Evolutionary conservation across 2,329 filamentous ascomycete species (phyloP).

Genomic region (Ophiostoma montium): DNA sequence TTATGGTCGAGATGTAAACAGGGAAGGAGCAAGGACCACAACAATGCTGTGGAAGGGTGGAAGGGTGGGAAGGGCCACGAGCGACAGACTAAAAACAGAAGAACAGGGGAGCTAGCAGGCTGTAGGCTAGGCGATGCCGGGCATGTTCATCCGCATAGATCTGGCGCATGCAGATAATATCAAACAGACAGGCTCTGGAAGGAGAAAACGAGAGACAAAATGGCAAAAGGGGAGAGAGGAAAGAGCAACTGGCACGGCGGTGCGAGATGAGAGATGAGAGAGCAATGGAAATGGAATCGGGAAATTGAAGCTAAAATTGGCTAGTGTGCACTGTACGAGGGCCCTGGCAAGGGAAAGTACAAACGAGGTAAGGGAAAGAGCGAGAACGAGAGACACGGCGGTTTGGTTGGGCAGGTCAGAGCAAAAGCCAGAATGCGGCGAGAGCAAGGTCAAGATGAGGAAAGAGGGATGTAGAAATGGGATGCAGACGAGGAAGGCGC

Average conservation of each 20-base stretch:
- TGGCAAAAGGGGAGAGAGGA: constrained; percentile 5
- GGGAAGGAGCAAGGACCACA: constrained; percentile 6
- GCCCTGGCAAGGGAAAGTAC: neutral
- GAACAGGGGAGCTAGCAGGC: neutral
- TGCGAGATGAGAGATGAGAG: constrained; percentile 1
- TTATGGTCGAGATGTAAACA: constrained; percentile 6
- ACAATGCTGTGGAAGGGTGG: constrained; percentile 2
- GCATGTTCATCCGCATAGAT: too few species aligned
- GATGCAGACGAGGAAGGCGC: neutral
- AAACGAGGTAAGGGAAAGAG: too few species aligned
- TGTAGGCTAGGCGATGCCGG: too few species aligned
- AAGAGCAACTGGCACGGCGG: neutral
- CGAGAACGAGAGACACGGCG: too few species aligned
- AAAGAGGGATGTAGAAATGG: neutral
- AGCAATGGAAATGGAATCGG: constrained; percentile 1
- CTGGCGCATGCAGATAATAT: too few species aligned
- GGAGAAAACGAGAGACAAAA: neutral
- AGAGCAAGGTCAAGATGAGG: neutral
- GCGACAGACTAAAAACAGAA: neutral
- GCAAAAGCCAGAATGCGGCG: neutral
- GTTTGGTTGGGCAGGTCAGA: too few species aligned
- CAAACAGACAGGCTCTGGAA: neutral
- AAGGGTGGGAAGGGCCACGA: neutral
- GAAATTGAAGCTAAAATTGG: constrained; percentile 1
- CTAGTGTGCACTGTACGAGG: neutral